phyloP scores from a whole-genome alignment of 768 basidiomycete genomes.

The Pleurotus tuoliensis region DNA sequence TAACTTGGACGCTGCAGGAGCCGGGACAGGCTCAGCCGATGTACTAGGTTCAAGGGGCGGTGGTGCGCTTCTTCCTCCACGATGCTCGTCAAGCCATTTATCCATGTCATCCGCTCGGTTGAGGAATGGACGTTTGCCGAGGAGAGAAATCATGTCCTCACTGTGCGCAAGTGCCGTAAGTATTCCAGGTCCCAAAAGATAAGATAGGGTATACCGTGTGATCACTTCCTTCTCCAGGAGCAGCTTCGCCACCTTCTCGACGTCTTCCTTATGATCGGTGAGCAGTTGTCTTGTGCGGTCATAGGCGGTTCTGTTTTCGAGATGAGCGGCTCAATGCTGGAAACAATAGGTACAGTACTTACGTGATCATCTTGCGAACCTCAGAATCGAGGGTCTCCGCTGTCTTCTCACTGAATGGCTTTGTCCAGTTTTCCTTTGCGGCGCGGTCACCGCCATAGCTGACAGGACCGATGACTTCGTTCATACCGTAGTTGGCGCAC shows the following conservation, averaged over 20 bases:
- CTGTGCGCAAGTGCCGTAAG: conserved; percentile 31
- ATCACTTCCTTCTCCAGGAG: conserved; percentile 95
- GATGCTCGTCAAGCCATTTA: conserved; percentile 89
- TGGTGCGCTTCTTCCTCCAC: conserved; percentile 59
- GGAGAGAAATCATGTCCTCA: conserved; percentile 82
- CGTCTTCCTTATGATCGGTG: conserved; percentile 76
- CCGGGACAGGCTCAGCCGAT: conserved; percentile 19
- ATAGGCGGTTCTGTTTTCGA: conserved; percentile 61
- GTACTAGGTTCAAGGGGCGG: conserved; percentile 54
- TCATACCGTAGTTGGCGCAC: conserved; percentile 97
- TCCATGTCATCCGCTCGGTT: conserved; percentile 90
- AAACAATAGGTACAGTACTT: conserved; percentile 10
- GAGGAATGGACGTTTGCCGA: conserved; percentile 81
- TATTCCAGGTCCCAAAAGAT: neutral
- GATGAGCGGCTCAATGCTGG: conserved; percentile 5
- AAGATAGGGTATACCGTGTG: conserved; percentile 58
- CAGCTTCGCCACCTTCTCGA: conserved; percentile 89
- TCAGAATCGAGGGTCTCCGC: conserved; percentile 88
- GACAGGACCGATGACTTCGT: conserved; percentile 88
- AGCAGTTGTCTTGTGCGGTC: conserved; percentile 78
- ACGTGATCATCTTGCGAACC: conserved; percentile 96
- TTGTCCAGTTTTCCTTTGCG: conserved; percentile 85
- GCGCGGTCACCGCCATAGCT: conserved; percentile 91
- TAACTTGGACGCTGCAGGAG: conserved; percentile 6
- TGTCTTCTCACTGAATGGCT: conserved; percentile 98